Percentiles rank a stretch among this genome's conserved stretches.
Evolutionary conservation across 2,329 filamentous ascomycete species (phyloP).

Genomic region (Colletotrichum higginsianum): DNA sequence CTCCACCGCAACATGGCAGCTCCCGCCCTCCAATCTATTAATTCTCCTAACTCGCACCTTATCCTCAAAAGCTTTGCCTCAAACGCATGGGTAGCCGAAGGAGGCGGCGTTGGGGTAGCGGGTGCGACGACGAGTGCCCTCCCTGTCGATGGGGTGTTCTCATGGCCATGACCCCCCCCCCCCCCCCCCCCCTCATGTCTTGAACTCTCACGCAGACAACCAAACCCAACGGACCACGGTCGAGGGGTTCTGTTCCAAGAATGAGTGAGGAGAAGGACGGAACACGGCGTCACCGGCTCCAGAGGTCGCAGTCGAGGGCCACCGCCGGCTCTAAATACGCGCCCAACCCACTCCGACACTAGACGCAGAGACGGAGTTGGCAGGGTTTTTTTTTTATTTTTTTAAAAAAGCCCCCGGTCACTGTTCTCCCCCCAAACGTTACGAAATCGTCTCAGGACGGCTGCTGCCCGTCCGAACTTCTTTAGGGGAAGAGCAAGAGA

Average conservation of each 20-base stretch:
- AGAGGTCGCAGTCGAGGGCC: background rate
- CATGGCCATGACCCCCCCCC: background rate
- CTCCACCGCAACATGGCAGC: constrained; percentile 30
- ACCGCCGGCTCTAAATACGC: constrained; percentile 23
- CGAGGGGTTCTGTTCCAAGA: background rate
- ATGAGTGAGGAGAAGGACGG: constrained; percentile 9
- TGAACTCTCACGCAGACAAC: background rate
- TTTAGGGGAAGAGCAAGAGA: background rate
- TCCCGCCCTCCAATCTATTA: constrained; percentile 27
- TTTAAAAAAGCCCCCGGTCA: constrained; percentile 6
- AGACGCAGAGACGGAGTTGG: constrained; percentile 1
- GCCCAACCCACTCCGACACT: background rate
- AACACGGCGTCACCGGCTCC: background rate
- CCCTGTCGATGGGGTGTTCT: background rate
- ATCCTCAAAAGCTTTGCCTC: constrained; percentile 17
- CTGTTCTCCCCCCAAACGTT: constrained; percentile 29
- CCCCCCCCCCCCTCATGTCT: background rate
- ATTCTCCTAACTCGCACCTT: constrained; percentile 23
- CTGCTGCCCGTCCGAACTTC: constrained; percentile 26
- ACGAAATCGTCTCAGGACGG: constrained; percentile 39
- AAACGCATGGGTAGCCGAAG: background rate
- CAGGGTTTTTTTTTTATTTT: too few relatives aligned
- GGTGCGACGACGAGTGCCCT: background rate
- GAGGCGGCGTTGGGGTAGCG: background rate
- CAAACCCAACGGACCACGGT: background rate